Percentiles rank a stretch among this genome's conserved stretches.
These are phyloP conservation scores for Diplotaxis tenuifolia DNA, from an alignment of 345 rosid species.

Conservation along the genomic window DNA sequence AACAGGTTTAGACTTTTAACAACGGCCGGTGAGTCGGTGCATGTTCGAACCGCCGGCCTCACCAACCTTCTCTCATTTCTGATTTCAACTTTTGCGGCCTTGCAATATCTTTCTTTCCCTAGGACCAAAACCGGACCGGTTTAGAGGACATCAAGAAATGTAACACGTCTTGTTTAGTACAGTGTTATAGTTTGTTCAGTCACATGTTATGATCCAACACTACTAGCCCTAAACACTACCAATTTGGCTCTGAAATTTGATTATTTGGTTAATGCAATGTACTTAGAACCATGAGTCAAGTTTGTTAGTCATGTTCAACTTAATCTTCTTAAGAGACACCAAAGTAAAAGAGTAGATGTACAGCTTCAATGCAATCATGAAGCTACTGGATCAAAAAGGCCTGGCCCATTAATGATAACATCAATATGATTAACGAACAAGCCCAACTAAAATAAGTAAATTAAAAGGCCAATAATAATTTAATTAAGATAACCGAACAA, in stretches of 20 bases:
- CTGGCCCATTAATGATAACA: no score
- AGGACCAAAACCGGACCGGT: slow-evolving; percentile 10
- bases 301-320: neutral
- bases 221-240: no score
- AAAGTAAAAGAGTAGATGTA: neutral
- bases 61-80: slow-evolving; percentile 13
- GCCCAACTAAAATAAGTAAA: neutral
- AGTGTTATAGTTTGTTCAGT: no score
- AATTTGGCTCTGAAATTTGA: neutral
- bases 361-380: no score
- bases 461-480: neutral
- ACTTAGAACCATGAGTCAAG: neutral
- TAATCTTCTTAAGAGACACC: neutral
- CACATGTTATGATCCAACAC: no score
- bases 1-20: slow-evolving; percentile 2
- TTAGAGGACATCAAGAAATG: no score
- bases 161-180: no score
- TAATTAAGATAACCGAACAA: slow-evolving; percentile 4
- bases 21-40: slow-evolving; percentile 29
- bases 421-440: neutral
- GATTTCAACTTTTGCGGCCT: slow-evolving; percentile 31
- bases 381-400: no score
- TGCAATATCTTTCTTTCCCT: neutral
- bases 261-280: neutral
- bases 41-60: neutral